Conservation (phyloP, 768 basidiomycete genomes). For the Auriscalpium orientale region DNA sequence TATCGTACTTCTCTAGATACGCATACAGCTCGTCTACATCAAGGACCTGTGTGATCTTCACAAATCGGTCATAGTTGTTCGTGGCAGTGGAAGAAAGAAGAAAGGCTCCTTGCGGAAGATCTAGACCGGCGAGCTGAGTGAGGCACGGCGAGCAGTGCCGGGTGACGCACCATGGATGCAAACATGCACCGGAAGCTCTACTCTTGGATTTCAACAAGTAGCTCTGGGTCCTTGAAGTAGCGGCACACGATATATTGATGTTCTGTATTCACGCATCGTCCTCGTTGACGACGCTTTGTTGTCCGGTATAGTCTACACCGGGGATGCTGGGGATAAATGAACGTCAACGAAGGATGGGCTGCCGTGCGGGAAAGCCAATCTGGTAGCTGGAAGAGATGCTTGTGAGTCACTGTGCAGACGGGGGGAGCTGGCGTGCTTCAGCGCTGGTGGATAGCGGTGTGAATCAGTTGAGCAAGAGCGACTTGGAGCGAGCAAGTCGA, state of each 20-base stretch:
- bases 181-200: conserved; percentile 99
- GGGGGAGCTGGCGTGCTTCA: too few species aligned
- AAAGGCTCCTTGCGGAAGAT: conserved; percentile 99
- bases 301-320: too few species aligned
- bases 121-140: conserved; percentile 31
- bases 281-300: too few species aligned
- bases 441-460: too few species aligned
- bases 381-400: background rate
- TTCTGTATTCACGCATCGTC: too few species aligned
- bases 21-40: conserved; percentile 92
- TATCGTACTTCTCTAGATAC: conserved; percentile 93
- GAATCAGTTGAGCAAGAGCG: too few species aligned
- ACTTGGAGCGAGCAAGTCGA: too few species aligned
- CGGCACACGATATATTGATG: conserved; percentile 37
- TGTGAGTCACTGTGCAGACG: conserved; percentile 13
- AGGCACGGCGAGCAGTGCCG: background rate
- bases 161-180: conserved; percentile 79
- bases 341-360: too few species aligned
- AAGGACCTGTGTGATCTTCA: conserved; percentile 95
- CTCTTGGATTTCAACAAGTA: conserved; percentile 95
- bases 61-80: conserved; percentile 99
- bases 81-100: conserved; percentile 96
- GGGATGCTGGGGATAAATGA: too few species aligned
- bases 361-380: too few species aligned
- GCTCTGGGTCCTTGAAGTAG: conserved; percentile 97